Evolutionary conservation across 2,329 filamentous ascomycete species (phyloP), one percentile per base, ranked within the genome.

Genomic region (Colletotrichum sansevieriae): DNA sequence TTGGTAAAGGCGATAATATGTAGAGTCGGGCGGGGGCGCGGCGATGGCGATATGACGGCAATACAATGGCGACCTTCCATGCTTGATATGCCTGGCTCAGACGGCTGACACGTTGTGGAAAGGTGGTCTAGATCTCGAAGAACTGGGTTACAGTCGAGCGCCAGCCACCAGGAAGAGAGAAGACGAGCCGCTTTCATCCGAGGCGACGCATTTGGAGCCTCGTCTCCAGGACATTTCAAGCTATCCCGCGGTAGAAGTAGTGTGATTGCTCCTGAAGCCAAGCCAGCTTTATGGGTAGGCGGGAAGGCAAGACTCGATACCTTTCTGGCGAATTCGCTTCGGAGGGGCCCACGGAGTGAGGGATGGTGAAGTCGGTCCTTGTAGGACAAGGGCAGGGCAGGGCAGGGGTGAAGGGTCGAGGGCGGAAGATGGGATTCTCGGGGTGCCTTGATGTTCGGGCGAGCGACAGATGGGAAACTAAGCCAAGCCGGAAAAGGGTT

Each of bases 141-240:
- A 39, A 11, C 37, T 39, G 37, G 37, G 37, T 12, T 54, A 54
- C 25, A 33, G 29, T 37, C 22, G n/a, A 20, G 18, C 29, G 56
- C 58, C 60, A 59, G 65, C 39, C 61, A 52, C 49, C 49, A n/a
- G 37, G 22, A 39, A 33, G 37, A 56, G 41, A 47, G 59, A 41
- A 10, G 55, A 49, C 25, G 46, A 13, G 55, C 65, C 55, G 65
- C 35, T 68, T 68, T 55, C 62, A 37, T 68, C 65, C 65, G 55
- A 68, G 65, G 65, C 62, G 61, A 49, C 51, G 35, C 43, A 64
- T 57, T 39, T 39, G 44, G 22, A 43, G 65, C 64, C 65, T 68
- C 65, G 52, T 64, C 60, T 68, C 65, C 65, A 52, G 37, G 60
- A 18, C 29, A 47, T 57, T 49, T 67, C 49, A 46, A 46, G 39